Conservation (phyloP, 495 filamentous ascomycete genomes). For the Glonium stellatum region DNA sequence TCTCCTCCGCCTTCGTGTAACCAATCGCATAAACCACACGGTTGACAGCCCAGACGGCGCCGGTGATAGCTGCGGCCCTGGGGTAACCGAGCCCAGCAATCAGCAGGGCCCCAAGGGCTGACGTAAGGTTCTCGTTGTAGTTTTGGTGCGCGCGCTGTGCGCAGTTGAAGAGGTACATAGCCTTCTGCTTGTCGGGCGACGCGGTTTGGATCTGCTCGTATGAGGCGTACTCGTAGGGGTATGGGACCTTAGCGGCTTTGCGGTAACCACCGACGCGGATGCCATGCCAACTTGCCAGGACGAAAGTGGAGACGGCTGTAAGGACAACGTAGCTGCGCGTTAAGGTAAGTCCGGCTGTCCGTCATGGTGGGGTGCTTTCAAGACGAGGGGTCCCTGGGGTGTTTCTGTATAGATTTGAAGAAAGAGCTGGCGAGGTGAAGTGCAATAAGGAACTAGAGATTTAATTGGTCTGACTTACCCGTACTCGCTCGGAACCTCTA, state of each 20-base stretch:
- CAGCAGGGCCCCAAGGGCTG: constrained; percentile 28
- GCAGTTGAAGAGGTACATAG: constrained; percentile 39
- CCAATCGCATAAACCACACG: constrained; percentile 35
- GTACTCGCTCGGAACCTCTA: constrained; percentile 35
- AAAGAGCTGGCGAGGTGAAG: not conserved
- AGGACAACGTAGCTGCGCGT: constrained; percentile 35
- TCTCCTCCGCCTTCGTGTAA: constrained; percentile 32
- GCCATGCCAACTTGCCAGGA: constrained; percentile 34
- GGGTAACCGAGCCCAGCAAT: constrained; percentile 37
- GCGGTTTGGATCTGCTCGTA: constrained; percentile 29
- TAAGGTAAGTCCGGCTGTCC: not conserved
- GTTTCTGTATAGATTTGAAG: not conserved
- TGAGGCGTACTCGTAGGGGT: constrained; percentile 34
- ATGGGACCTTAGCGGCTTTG: constrained; percentile 34
- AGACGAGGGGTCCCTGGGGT: not conserved
- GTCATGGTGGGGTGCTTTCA: not conserved
- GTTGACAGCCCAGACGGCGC: constrained; percentile 30
- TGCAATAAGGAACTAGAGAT: no score
- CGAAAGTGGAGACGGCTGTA: constrained; percentile 30
- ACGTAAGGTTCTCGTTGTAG: constrained; percentile 37
- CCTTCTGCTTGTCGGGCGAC: constrained; percentile 25
- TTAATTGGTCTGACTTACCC: constrained; percentile 27
- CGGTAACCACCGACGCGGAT: constrained; percentile 33
- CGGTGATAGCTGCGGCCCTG: constrained; percentile 21
- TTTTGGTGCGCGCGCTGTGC: constrained; percentile 40